A percentile compares a stretch with the other conserved stretches of the same genome.
phyloP scores from a whole-genome alignment of 768 basidiomycete species.

The Zangia roseola region DNA sequence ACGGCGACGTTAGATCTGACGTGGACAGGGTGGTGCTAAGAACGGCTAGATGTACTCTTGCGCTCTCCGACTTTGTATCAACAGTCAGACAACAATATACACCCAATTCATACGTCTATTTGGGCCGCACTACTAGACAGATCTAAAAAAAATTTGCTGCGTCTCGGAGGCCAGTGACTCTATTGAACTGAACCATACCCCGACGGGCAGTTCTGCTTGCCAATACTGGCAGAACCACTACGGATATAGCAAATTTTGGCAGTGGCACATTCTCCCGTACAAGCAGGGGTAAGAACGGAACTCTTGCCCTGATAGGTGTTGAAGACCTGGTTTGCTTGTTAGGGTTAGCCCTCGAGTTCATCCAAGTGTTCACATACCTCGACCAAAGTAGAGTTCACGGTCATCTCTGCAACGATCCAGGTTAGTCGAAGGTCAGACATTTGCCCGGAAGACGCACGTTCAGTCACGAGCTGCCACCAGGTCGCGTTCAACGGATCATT shows the following conservation, averaged over 20 bases:
- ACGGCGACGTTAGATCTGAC: constrained; percentile 38
- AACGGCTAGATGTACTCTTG: neutral
- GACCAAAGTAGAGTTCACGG: constrained; percentile 54
- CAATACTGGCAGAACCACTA: constrained; percentile 67
- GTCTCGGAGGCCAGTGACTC: neutral
- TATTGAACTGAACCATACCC: constrained; percentile 69
- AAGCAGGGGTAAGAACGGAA: constrained; percentile 52
- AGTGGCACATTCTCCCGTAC: constrained; percentile 56
- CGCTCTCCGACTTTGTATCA: constrained; percentile 12
- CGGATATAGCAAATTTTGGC: constrained; percentile 80
- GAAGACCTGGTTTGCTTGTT: constrained; percentile 47
- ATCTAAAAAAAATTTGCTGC: neutral
- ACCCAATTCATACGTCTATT: neutral
- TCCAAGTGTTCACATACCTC: constrained; percentile 38
- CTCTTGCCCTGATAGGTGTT: constrained; percentile 71
- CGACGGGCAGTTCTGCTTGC: constrained; percentile 51
- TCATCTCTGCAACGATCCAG: constrained; percentile 46
- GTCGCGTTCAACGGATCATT: constrained; percentile 76
- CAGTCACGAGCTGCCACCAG: constrained; percentile 81
- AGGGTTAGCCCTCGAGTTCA: constrained; percentile 1
- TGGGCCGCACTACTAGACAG: neutral
- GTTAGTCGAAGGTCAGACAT: neutral
- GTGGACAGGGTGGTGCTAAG: neutral
- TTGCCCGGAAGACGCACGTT: constrained; percentile 45
- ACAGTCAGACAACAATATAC: constrained; percentile 5